These are phyloP conservation scores for Rhodotorula mucilaginosa DNA, from an alignment of 1,284 basidiomycete species.

Conservation along the genomic window DNA sequence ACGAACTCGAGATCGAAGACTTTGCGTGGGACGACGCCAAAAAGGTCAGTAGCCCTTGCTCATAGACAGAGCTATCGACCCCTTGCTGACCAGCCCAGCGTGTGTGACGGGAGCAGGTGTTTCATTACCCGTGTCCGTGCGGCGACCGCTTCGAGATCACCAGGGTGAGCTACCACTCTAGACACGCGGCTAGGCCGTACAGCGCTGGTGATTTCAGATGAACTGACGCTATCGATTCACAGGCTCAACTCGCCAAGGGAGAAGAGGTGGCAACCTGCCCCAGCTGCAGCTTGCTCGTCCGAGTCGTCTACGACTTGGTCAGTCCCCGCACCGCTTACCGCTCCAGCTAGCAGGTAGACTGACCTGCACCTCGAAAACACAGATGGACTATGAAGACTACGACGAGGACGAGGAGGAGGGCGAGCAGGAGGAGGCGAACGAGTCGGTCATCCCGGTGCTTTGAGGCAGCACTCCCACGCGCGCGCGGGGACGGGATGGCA, in stretches of 20 bases:
- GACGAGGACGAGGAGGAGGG: constrained; percentile 50
- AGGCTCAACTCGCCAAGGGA: constrained; percentile 73
- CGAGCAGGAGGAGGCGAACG: neutral
- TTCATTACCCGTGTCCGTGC: constrained; percentile 96
- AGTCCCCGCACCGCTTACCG: constrained; percentile 45
- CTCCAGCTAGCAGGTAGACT: neutral
- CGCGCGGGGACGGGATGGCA: too few species aligned
- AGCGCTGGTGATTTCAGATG: neutral
- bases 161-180: constrained; percentile 50
- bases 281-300: constrained; percentile 87
- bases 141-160: constrained; percentile 98
- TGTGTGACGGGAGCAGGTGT: constrained; percentile 54
- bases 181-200: neutral
- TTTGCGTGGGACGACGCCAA: constrained; percentile 86
- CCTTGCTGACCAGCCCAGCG: neutral
- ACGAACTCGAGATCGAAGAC: constrained; percentile 93
- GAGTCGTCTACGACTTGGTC: constrained; percentile 94
- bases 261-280: constrained; percentile 98
- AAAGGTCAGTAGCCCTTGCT: constrained; percentile 18
- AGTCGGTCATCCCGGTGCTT: constrained; percentile 16
- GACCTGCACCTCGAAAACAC: neutral
- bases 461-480: neutral
- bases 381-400: constrained; percentile 57
- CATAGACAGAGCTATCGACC: neutral
- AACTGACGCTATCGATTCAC: neutral